Evolutionary conservation across 2,329 filamentous ascomycete species (phyloP).

Genomic region (Fusarium metavorans): DNA sequence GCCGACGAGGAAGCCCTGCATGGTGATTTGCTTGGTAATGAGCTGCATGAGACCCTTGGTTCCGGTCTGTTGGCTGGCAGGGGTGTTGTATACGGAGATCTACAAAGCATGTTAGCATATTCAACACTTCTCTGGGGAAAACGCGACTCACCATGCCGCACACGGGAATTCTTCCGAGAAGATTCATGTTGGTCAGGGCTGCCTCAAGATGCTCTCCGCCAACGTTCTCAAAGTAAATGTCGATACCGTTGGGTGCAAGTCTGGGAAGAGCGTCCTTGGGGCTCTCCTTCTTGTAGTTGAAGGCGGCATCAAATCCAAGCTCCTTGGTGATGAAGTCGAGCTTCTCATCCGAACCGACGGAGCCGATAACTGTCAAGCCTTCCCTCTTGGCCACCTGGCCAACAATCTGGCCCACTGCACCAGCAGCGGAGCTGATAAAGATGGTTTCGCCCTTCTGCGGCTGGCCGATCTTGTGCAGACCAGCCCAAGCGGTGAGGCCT

Average conservation of each 20-base stretch:
- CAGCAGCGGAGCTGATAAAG: constrained; percentile 83
- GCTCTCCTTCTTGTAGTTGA: constrained; percentile 91
- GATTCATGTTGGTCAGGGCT: constrained; percentile 62
- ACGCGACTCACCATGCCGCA: constrained; percentile 68
- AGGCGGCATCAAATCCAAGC: constrained; percentile 70
- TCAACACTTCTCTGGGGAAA: fast-evolving
- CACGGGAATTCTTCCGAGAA: constrained; percentile 72
- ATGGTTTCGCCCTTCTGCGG: constrained; percentile 79
- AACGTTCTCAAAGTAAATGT: constrained; percentile 72
- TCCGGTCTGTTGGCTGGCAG: constrained; percentile 67
- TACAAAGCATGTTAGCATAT: not conserved
- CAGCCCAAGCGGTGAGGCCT: constrained; percentile 78
- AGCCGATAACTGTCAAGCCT: constrained; percentile 83
- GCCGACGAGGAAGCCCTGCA: constrained; percentile 82
- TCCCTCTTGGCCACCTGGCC: constrained; percentile 87
- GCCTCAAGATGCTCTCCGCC: constrained; percentile 65
- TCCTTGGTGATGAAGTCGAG: constrained; percentile 71
- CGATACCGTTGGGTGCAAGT: constrained; percentile 81
- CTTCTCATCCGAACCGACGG: constrained; percentile 84
- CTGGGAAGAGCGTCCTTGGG: constrained; percentile 75
- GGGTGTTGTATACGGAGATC: constrained; percentile 75
- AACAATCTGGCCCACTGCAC: constrained; percentile 85
- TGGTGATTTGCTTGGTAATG: constrained; percentile 75
- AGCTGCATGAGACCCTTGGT: constrained; percentile 75
- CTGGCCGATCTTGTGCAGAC: constrained; percentile 73